These are phyloP conservation scores for Ophiostoma sp. DNA, from an alignment of 2,329 filamentous ascomycete species.

Conservation along the genomic window DNA sequence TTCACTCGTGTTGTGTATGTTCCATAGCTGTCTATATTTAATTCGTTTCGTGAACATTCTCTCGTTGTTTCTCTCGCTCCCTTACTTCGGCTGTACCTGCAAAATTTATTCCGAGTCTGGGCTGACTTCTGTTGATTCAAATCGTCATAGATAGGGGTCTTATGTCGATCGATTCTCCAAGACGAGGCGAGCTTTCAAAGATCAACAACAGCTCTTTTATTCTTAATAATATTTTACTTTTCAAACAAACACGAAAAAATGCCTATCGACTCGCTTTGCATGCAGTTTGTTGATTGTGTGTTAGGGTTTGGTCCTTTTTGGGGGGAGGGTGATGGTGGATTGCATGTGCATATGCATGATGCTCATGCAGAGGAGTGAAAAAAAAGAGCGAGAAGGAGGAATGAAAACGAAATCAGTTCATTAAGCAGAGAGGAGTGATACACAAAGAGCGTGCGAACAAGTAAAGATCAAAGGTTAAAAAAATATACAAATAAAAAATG, in stretches of 20 bases:
- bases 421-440: background rate
- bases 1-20: background rate
- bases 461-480: background rate
- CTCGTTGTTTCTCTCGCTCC: conserved; percentile 6
- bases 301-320: background rate
- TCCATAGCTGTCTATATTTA: background rate
- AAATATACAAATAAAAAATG: background rate
- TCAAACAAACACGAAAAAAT: background rate
- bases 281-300: background rate
- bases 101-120: background rate
- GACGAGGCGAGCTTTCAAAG: background rate
- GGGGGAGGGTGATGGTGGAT: background rate
- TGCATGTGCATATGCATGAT: conserved; percentile 14
- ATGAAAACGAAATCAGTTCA: conserved; percentile 3
- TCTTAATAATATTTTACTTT: no score
- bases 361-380: conserved; percentile 3
- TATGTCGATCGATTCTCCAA: background rate
- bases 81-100: background rate
- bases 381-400: background rate
- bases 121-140: background rate
- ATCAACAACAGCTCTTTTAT: background rate
- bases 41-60: no score
- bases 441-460: background rate
- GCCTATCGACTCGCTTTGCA: background rate
- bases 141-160: background rate